Evolutionary conservation across 352 stramenopile species (phyloP).

Genomic region (Pythium monospermum): DNA sequence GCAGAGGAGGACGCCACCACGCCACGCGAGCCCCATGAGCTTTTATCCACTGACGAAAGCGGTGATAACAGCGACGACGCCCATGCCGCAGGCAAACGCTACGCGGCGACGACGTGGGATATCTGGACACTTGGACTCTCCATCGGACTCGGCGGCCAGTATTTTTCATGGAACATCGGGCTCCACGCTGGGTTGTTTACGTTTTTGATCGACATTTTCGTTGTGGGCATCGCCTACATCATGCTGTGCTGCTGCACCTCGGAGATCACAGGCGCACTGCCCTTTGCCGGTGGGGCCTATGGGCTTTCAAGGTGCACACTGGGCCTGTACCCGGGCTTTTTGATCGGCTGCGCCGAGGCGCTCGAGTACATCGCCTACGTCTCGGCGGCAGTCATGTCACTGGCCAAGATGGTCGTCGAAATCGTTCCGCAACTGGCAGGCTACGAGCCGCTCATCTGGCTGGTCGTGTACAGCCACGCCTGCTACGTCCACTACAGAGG

Average conservation of each 20-base stretch:
- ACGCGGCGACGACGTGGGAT: conserved; percentile 22
- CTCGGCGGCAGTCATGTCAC: conserved; percentile 16
- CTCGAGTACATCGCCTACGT: conserved; percentile 31
- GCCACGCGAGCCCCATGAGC: no score
- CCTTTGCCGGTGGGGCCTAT: conserved; percentile 30
- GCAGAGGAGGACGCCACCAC: no score
- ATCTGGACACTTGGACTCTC: conserved; percentile 27
- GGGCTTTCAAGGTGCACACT: conserved; percentile 25
- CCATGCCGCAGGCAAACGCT: no score
- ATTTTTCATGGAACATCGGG: conserved; percentile 28
- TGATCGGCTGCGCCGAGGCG: conserved; percentile 27
- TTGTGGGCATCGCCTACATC: conserved; percentile 24
- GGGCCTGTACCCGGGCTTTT: conserved; percentile 22
- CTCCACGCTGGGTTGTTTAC: conserved; percentile 20
- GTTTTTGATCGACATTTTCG: conserved; percentile 20
- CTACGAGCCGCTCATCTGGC: conserved; percentile 22
- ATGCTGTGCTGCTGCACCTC: conserved; percentile 24
- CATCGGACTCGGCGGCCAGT: conserved; percentile 29
- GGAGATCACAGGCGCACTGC: conserved; percentile 22
- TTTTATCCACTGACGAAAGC: no score
- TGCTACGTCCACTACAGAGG: conserved; percentile 19
- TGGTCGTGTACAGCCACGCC: conserved; percentile 20
- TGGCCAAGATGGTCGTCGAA: conserved; percentile 23
- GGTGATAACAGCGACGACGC: no score
- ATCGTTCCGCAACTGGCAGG: conserved; percentile 2